Evolutionary conservation across 2,329 filamentous ascomycete genomes (phyloP), one percentile per base, ranked within the genome.

Genomic region (Trichoderma sp.): DNA sequence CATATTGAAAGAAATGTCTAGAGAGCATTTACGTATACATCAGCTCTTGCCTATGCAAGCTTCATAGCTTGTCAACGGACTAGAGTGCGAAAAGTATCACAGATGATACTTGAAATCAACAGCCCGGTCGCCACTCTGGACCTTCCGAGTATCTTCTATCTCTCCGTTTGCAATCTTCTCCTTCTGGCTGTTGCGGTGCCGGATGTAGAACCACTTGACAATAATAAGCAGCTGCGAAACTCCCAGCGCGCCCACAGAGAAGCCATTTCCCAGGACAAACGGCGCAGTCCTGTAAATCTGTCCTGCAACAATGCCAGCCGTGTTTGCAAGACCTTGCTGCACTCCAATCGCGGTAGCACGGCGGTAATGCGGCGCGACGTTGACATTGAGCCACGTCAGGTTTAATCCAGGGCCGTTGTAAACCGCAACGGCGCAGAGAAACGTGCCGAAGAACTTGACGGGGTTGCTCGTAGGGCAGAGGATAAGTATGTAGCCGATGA

Each of bases 371-470:
- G 82, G 82, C 23, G 84, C 84, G 9, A 82, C 77, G 67, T 84
- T 86, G 72, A 82, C 81, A 55, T 82, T 83, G 20, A 85, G 77
- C 84, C 84, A 86, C 6, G 83, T 84, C 63, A 83, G 73, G 74
- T 85, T 85, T 17, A 85, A 73, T 0, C 87, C 87, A 0, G 84
- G 81, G 1, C 82, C 82, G 8, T 81, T 83, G 71, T 87, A 87
- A 2, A 85, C 82, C 1, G 84, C 82, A 7, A 85, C 78, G 2
- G 83, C 84, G 61, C 82, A 83, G 13, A 88, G 77, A 75, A 84
- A 87, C 1, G 83, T 85, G 3, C 82, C 84, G 70, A 87, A 85
- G 77, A 84, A 87, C 69, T 84, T 81, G 61, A 86, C 82, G 0
- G 84, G 83, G 23, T 87, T 79, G 73, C 84, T 83, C 5, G 83